Base-by-base conservation (phyloP, 257 asterid species). In the Penstemon barbatus region DNA sequence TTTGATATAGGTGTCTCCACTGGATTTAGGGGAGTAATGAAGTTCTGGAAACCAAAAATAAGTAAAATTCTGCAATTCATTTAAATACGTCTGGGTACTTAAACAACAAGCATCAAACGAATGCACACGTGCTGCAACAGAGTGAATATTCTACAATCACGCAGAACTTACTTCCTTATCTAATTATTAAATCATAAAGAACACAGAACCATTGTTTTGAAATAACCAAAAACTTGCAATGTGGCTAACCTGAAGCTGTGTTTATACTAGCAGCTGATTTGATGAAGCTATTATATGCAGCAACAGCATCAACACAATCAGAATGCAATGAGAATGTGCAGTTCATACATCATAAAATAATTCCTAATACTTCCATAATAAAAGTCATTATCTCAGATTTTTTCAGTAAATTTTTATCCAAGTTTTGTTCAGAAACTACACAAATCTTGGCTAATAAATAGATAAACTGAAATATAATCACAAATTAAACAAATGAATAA, bases 21-120 rank as follows among this genome's bases (percentile, higher is more conserved):
- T 55, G 77, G 70, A 72, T 66, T 65, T 48, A 59, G 55, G 57
- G 73, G 57, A 57, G 71, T 65, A 60, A 75, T 46, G 13, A 48
- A 73, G 63, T 71, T 78, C 90, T 81, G 87, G 43, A 71, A 78
- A 62, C 51, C 51, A 39, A 71, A 49, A 66, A 69, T 77, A 55
- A 50, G 8, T 49, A 0, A 51, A 25, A 12, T 15, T 25, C 12
- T n/a, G 50, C 33, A 37, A 59, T 9, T 19, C 66, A 37, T 46
- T 57, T 36, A 57, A 69, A 37, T 33, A 44, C 13, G 38, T 36
- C 5, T 37, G 69, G 33, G 54, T 6, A 70, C 37, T 49, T 39
- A 51, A 15, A 61, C 71, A 60, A 54, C 45, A 33, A 46, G 36
- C 38, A 70, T 57, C 63, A 8, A 39, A 53, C 39, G 5, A 50